phyloP scores from a whole-genome alignment of 495 filamentous ascomycete genomes.

The Penicillium alfredii region DNA sequence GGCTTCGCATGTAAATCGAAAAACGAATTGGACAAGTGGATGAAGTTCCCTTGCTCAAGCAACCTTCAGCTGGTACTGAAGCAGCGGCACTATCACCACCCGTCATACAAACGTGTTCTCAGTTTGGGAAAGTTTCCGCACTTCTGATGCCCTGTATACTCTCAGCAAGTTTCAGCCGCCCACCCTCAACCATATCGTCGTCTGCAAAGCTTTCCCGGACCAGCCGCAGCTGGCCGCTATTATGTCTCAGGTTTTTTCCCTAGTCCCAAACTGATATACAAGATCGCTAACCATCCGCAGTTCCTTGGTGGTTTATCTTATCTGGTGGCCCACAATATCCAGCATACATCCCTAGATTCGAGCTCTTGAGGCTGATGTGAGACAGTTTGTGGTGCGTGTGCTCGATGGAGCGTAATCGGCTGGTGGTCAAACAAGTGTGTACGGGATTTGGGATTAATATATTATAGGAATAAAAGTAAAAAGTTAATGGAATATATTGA shows the following conservation, averaged over 20 bases:
- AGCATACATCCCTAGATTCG: constrained; percentile 10
- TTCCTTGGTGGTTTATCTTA: constrained; percentile 11
- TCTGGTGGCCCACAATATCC: constrained; percentile 6
- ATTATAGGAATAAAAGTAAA: too few species aligned
- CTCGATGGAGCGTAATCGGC: too few species aligned
- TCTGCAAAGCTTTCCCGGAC: constrained; percentile 13
- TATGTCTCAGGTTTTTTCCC: constrained; percentile 12
- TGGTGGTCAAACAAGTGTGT: too few species aligned
- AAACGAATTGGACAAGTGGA: background rate
- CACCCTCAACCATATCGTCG: constrained; percentile 13
- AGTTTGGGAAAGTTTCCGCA: constrained; percentile 5
- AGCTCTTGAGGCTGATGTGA: too few species aligned
- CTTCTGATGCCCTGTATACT: constrained; percentile 9
- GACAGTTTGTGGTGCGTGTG: too few species aligned
- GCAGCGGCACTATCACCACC: too few species aligned
- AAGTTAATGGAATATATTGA: too few species aligned
- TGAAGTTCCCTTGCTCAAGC: too few species aligned
- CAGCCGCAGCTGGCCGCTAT: constrained; percentile 13
- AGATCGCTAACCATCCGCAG: constrained; percentile 7
- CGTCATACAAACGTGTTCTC: constrained; percentile 13
- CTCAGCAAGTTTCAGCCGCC: constrained; percentile 12
- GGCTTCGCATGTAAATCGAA: background rate
- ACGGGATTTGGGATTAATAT: too few species aligned
- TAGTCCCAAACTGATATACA: background rate
- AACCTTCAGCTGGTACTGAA: too few species aligned